A percentile compares a stretch with the other conserved stretches of the same genome.
These are phyloP conservation scores for Sporothrix dimorphospora DNA, from an alignment of 2,329 filamentous ascomycete species.

Conservation along the genomic window DNA sequence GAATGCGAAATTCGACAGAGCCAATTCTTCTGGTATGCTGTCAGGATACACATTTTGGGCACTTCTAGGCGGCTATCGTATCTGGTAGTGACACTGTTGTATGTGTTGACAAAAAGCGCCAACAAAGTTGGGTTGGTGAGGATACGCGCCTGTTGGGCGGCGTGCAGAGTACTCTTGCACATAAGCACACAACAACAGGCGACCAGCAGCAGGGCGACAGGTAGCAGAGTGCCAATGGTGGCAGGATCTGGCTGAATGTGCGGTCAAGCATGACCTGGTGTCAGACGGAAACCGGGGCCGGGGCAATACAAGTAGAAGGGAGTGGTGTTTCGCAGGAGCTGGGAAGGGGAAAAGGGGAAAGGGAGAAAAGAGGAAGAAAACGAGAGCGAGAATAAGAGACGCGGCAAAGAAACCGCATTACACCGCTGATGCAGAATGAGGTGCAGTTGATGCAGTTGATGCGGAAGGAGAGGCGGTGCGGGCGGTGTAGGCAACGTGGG, in stretches of 20 bases:
- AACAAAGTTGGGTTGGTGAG: not conserved
- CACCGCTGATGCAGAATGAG: not conserved
- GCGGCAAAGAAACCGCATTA: not conserved
- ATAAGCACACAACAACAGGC: not conserved
- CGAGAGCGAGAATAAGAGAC: not conserved
- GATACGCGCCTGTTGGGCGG: not conserved
- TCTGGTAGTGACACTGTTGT: not conserved
- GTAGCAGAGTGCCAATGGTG: not conserved
- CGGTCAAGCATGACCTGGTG: constrained; percentile 10
- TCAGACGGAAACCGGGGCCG: constrained; percentile 16
- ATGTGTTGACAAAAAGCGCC: not conserved
- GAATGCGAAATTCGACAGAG: not conserved
- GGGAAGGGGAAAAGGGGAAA: not conserved
- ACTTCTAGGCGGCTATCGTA: not conserved
- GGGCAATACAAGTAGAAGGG: not conserved
- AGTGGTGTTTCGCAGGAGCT: not conserved
- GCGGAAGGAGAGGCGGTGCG: not conserved
- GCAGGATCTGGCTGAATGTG: constrained; percentile 5
- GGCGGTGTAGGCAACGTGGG: constrained; percentile 7
- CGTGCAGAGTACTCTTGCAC: not conserved
- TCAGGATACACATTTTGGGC: not conserved
- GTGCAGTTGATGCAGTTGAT: not conserved
- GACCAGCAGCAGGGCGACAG: not conserved
- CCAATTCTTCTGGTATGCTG: not conserved
- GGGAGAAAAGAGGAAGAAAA: not conserved